phyloP scores from a whole-genome alignment of 306 rosid genomes.

The Cicer judaicum region DNA sequence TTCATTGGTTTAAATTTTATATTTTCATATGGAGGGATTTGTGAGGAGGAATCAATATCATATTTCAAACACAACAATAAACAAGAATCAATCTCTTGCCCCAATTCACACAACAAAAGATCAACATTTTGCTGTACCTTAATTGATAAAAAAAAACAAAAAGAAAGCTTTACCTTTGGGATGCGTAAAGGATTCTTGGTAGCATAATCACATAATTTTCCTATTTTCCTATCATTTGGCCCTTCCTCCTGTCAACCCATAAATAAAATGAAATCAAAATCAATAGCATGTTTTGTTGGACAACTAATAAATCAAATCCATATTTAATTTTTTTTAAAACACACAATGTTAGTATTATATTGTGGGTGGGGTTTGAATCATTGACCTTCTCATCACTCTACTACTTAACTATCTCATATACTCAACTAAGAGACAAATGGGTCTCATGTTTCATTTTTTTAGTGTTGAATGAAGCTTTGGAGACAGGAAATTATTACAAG shows the following conservation, averaged over 20 bases:
- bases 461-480: slow-evolving; percentile 19
- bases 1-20: neutral
- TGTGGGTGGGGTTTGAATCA: no score
- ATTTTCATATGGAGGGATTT: neutral
- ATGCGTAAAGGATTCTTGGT: slow-evolving; percentile 90
- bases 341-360: no score
- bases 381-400: no score
- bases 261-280: slow-evolving; percentile 35
- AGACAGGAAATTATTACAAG: slow-evolving; percentile 20
- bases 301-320: slow-evolving; percentile 7
- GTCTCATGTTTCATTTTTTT: slow-evolving; percentile 10
- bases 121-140: neutral
- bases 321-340: no score
- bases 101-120: neutral
- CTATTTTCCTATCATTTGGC: slow-evolving; percentile 87
- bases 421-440: neutral
- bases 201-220: slow-evolving; percentile 54
- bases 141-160: no score
- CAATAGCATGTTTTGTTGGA: neutral
- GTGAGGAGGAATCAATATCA: neutral
- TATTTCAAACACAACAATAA: neutral
- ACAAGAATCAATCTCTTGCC: slow-evolving; percentile 4
- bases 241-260: slow-evolving; percentile 75
- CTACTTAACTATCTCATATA: neutral
- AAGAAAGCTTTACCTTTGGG: slow-evolving; percentile 69